Conservation (phyloP, 805 yeast species). For the fission yeast (Schizosaccharomyces pombe) region ASM294v3 CU329670.1:1703501-1704000, state of each 20-base stretch:
- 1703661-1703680: conserved; percentile 2
- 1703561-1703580: neutral
- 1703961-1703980: neutral
- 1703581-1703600: conserved; percentile 1
- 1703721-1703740: neutral
- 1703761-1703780: neutral
- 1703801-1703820: neutral
- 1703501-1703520: neutral
- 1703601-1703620: neutral
- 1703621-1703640: neutral
- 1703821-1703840: neutral
- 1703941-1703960: neutral
- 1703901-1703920: neutral
- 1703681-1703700: conserved; percentile 3
- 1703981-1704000: neutral
- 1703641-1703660: conserved; percentile 3
- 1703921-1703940: neutral
- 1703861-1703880: neutral
- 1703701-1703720: conserved; percentile 1
- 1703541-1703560: neutral
- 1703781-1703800: neutral
- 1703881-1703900: neutral
- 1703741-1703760: conserved; percentile 1
- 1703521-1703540: neutral
- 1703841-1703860: neutral